Conservation (phyloP, 106 monocot genomes). For the Platanthera guangdongensis region DNA sequence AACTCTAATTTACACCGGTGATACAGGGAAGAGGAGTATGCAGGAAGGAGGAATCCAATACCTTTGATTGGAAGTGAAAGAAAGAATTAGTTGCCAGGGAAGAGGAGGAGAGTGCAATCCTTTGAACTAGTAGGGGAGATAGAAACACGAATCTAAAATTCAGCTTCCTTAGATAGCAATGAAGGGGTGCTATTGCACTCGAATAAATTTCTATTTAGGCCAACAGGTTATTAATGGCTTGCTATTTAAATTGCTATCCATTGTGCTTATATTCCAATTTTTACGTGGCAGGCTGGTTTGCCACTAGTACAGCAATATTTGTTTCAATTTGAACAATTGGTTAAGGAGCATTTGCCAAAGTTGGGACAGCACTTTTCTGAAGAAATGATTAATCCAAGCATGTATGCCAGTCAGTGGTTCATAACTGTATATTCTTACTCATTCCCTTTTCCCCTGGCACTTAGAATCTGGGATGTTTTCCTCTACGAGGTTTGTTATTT, state of each 20-base stretch:
- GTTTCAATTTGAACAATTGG: conserved; percentile 86
- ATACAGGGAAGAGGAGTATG: too few species aligned
- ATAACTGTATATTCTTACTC: conserved; percentile 97
- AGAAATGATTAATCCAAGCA: conserved; percentile 98
- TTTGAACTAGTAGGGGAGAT: too few species aligned
- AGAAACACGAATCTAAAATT: too few species aligned
- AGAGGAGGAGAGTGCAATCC: too few species aligned
- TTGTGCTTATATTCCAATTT: background rate
- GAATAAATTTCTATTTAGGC: too few species aligned
- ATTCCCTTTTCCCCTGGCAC: conserved; percentile 85
- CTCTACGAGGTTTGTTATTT: conserved; percentile 76
- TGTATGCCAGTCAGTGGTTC: conserved; percentile 99
- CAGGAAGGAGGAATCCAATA: too few species aligned
- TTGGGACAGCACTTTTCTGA: conserved; percentile 87
- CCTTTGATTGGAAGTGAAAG: too few species aligned
- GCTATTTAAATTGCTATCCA: background rate
- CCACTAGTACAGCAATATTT: conserved; percentile 95
- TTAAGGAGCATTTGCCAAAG: conserved; percentile 74
- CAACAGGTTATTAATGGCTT: background rate
- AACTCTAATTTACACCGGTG: too few species aligned
- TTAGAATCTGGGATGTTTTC: conserved; percentile 99
- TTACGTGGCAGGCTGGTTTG: conserved; percentile 50
- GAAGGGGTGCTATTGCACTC: too few species aligned
- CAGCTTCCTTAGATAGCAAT: too few species aligned
- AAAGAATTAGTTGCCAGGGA: too few species aligned